Evolutionary conservation across 768 basidiomycete genomes (phyloP), one percentile per base, ranked within the genome.

Genomic region (Coprinellus micaceus): DNA sequence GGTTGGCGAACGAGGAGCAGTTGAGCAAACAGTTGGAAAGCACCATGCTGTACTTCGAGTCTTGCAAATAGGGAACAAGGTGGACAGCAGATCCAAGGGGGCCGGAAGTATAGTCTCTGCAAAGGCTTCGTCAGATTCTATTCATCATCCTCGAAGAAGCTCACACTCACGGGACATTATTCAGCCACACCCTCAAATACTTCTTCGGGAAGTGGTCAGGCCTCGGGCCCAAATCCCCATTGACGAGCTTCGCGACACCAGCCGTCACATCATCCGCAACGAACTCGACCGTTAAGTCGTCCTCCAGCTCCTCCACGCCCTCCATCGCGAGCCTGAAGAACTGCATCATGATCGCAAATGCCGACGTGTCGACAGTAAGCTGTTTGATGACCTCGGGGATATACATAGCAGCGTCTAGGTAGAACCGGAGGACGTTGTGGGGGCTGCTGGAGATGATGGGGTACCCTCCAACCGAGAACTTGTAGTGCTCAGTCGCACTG

Each of bases 91-190:
- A 62, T 21, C 57, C 62, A 17, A 64, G 53, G 17, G 44, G 33
- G n/a, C 60, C 61, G 21, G 58, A 28, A 6, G 63, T 64, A 46
- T 64, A 64, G 45, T 64, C 64, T 4, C 64, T 64, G 36, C 15
- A 44, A n/a, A n/a, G n/a, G 33, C 33, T 6, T 13, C 33, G 33
- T 1, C n/a, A 2, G n/a, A 4, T 4, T 54, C 48, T 7, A 40
- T 2, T 9, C 33, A 22, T 43, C 29, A 39, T 30, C 9, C 21
- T 25, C 4, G 39, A 15, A 24, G 36, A 15, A 53, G 15, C 17
- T 22, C 56, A 30, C 25, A 56, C 61, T 52, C 49, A 64, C 61
- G 64, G 64, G 28, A 62, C 60, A 45, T 64, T 64, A 47, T 60
- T 64, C 37, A 64, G 28, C 41, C 59, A 64, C 55, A 64, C 60